Base-by-base conservation (phyloP, 2,329 filamentous ascomycete genomes). In the Clonostachys sp. region DNA sequence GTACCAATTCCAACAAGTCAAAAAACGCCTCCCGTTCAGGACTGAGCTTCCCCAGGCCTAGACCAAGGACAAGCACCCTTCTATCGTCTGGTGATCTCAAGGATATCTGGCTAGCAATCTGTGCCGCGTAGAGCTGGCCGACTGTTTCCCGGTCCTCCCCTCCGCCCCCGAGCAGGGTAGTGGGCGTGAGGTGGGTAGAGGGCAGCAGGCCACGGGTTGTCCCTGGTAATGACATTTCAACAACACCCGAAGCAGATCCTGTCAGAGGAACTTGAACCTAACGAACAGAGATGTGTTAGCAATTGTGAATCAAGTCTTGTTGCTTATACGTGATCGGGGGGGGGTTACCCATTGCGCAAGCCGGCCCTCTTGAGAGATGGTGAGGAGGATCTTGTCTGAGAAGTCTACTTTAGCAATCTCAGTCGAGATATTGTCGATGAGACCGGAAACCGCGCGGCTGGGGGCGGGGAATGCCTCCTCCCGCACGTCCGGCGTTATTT, bases 381-480 rank as follows among this genome's bases (percentile, higher is more conserved):
- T 96, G 52, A 99, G 73, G 57, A 99, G 71, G 57, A 99, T 90
- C 67, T 90, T 95, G 77, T 97, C 94, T 9, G 84, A 78, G 67
- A 97, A 97, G 57, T 77, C 81, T 46, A 91, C 74, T 12, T 78
- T 77, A 38, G 82, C 84, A 34, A 89, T 84, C 54, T 90, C 83
- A 2, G 94, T 97, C 35, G 76, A 65, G 18, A 85, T 65, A 33
- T 82, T 83, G 52, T 85, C 81, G 51, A 96, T 81, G 4, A 73
- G 62, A 4, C 85, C 84, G 2, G 75, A 73, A 13, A 74, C 74
- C 51, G 75, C 74, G 45, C 77, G 83, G 3, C 81, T 84, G 12
- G 72, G 68, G 5, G 84, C 86, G 14, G 89, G 88, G 58, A 89
- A 96, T 1, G 80, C 70, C n/a, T 80, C 74, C 41, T 70, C 62